phyloP scores from a whole-genome alignment of 495 filamentous ascomycete species.

The Podospora didyma region DNA sequence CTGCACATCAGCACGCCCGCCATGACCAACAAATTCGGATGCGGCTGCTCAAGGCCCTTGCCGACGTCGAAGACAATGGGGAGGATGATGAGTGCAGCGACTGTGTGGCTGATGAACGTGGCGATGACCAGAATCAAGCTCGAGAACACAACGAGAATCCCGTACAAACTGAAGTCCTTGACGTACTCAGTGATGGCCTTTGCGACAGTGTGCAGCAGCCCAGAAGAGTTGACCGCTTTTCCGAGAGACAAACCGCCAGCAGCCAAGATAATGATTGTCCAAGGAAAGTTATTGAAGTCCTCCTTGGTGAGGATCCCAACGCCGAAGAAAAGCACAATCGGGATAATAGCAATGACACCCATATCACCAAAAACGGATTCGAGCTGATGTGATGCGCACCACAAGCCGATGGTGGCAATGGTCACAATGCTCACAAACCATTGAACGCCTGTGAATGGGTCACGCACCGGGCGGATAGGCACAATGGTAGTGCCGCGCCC shows the following conservation, averaged over 20 bases:
- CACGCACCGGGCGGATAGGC: conserved; percentile 81
- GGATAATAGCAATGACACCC: conserved; percentile 96
- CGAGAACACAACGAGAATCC: conserved; percentile 81
- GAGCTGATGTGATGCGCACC: conserved; percentile 88
- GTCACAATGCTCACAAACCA: conserved; percentile 89
- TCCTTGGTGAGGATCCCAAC: conserved; percentile 97
- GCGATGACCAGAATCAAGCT: conserved; percentile 86
- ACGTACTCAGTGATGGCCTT: conserved; percentile 66
- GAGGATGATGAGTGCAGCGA: conserved; percentile 91
- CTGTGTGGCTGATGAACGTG: conserved; percentile 97
- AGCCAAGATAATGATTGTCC: conserved; percentile 99
- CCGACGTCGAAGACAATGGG: conserved; percentile 87
- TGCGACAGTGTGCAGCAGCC: conserved; percentile 88
- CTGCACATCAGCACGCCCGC: conserved; percentile 60
- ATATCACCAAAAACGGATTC: conserved; percentile 90
- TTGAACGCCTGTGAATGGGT: conserved; percentile 83
- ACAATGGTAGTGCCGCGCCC: conserved; percentile 84
- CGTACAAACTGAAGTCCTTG: conserved; percentile 77
- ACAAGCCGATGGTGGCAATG: conserved; percentile 80
- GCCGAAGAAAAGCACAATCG: conserved; percentile 93
- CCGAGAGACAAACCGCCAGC: conserved; percentile 90
- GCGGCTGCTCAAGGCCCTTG: conserved; percentile 75
- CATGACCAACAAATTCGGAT: conserved; percentile 96
- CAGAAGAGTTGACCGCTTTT: conserved; percentile 90
- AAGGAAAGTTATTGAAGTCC: conserved; percentile 99